These are phyloP conservation scores for Saccharomycopsis oosterbeekiorum DNA, from an alignment of 805 yeast genomes.

Conservation along the genomic window DNA sequence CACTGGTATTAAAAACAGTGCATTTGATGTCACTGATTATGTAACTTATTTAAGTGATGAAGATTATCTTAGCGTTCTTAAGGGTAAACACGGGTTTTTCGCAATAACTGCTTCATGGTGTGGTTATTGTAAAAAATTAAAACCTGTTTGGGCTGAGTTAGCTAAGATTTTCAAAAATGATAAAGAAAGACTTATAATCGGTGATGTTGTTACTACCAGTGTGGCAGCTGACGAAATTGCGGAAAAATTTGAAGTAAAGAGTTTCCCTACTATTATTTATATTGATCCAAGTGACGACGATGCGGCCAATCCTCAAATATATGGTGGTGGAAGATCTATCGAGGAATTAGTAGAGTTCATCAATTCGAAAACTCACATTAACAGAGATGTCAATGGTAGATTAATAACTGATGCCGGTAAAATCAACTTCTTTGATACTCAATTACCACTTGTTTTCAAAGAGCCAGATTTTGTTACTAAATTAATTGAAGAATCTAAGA, in stretches of 20 bases:
- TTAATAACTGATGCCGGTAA: slow-evolving; percentile 28
- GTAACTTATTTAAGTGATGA: slow-evolving; percentile 27
- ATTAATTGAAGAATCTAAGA: slow-evolving; percentile 25
- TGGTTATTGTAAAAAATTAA: slow-evolving; percentile 39
- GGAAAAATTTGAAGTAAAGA: slow-evolving; percentile 31
- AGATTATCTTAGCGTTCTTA: slow-evolving; percentile 32
- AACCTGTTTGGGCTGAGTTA: slow-evolving; percentile 37
- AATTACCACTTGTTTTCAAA: slow-evolving; percentile 23
- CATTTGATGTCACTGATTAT: slow-evolving; percentile 21
- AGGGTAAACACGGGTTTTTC: slow-evolving; percentile 28
- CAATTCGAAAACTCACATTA: slow-evolving; percentile 29
- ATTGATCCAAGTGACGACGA: slow-evolving; percentile 31
- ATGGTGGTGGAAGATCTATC: slow-evolving; percentile 33
- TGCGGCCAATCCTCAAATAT: slow-evolving; percentile 23
- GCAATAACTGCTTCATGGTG: slow-evolving; percentile 49
- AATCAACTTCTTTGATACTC: slow-evolving; percentile 24
- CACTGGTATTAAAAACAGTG: slow-evolving; percentile 27
- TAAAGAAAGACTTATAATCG: slow-evolving; percentile 31
- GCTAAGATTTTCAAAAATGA: slow-evolving; percentile 35
- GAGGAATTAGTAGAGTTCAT: slow-evolving; percentile 48
- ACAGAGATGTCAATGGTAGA: slow-evolving; percentile 30
- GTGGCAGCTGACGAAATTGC: slow-evolving; percentile 35
- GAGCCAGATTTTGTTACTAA: slow-evolving; percentile 20
- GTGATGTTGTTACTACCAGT: slow-evolving; percentile 34
- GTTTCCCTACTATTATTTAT: slow-evolving; percentile 42